Conservation (phyloP, 2,329 filamentous ascomycete species). For the Nemania sp. region DNA sequence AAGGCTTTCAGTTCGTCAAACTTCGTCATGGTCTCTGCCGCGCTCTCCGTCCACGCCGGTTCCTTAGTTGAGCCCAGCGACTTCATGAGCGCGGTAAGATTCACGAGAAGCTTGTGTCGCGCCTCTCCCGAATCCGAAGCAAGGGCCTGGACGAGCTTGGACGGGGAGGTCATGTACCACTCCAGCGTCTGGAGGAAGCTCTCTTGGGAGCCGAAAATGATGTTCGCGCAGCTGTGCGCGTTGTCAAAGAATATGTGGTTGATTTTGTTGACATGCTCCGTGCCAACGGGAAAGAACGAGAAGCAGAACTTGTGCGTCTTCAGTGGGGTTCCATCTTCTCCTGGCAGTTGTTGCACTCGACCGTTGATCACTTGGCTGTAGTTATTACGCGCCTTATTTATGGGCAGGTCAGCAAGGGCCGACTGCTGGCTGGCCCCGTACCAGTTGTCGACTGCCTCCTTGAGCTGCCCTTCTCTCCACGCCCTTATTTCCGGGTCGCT, state of each 20-base stretch:
- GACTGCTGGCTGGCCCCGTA: slow-evolving; percentile 26
- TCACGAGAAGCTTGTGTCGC: slow-evolving; percentile 16
- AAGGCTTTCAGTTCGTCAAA: slow-evolving; percentile 10
- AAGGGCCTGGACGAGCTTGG: slow-evolving; percentile 21
- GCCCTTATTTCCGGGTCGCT: slow-evolving; percentile 13
- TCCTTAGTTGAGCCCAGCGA: slow-evolving; percentile 25
- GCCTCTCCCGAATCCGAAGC: slow-evolving; percentile 16
- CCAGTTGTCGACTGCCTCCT: slow-evolving; percentile 10
- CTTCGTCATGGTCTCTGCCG: not conserved
- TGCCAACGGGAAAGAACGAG: slow-evolving; percentile 35
- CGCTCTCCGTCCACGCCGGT: slow-evolving; percentile 21
- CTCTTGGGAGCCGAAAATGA: slow-evolving; percentile 35
- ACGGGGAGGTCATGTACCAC: slow-evolving; percentile 32
- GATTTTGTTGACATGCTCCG: slow-evolving; percentile 39
- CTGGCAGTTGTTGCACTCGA: slow-evolving; percentile 10
- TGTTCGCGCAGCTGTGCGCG: slow-evolving; percentile 26
- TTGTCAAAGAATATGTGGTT: slow-evolving; percentile 41
- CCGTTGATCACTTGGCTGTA: slow-evolving; percentile 35
- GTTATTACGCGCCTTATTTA: slow-evolving; percentile 36
- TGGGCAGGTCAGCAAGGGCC: slow-evolving; percentile 36
- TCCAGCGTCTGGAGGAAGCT: slow-evolving; percentile 34
- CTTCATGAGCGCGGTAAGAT: slow-evolving; percentile 21
- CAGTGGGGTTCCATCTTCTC: slow-evolving; percentile 20
- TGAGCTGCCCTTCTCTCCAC: slow-evolving; percentile 8
- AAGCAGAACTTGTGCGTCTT: slow-evolving; percentile 39